Conservation (phyloP, 108 stramenopile genomes). For the Nitzschia palea region DNA sequence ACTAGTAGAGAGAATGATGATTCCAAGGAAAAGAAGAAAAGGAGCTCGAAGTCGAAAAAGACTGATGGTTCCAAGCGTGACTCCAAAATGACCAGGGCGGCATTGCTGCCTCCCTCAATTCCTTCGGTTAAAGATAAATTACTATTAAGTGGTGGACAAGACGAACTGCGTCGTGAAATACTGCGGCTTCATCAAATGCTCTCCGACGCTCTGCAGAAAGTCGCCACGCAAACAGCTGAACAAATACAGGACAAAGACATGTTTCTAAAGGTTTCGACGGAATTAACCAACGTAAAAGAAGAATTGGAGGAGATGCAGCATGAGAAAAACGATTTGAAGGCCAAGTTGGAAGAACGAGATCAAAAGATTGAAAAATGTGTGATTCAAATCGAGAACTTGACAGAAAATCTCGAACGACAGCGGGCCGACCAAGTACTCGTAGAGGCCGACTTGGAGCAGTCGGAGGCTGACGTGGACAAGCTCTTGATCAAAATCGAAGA, state of each 20-base stretch:
- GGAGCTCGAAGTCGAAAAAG: slow-evolving; percentile 6
- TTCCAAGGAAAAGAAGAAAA: slow-evolving; percentile 3
- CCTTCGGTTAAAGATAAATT: background rate
- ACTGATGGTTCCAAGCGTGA: background rate
- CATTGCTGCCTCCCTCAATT: background rate
- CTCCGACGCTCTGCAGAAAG: slow-evolving; percentile 31
- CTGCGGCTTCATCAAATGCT: slow-evolving; percentile 32
- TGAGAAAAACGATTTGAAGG: slow-evolving; percentile 1
- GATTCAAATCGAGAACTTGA: slow-evolving; percentile 15
- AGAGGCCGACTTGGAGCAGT: slow-evolving; percentile 12
- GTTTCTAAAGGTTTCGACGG: slow-evolving; percentile 26
- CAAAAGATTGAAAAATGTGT: slow-evolving; percentile 1
- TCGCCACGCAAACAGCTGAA: slow-evolving; percentile 23
- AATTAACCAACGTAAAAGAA: slow-evolving; percentile 12
- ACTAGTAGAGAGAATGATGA: background rate
- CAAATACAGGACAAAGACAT: slow-evolving; percentile 34
- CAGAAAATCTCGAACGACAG: slow-evolving; percentile 23
- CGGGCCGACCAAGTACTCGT: slow-evolving; percentile 11
- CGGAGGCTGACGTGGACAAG: slow-evolving; percentile 36
- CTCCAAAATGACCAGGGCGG: background rate
- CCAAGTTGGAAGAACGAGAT: slow-evolving; percentile 6
- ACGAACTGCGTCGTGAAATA: slow-evolving; percentile 20
- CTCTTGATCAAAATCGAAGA: slow-evolving; percentile 36
- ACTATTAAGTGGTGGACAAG: slow-evolving; percentile 1
- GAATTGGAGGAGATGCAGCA: slow-evolving; percentile 8